Conservation (phyloP, 495 filamentous ascomycete genomes). For the Hypomontagnella submonticulosa region DNA sequence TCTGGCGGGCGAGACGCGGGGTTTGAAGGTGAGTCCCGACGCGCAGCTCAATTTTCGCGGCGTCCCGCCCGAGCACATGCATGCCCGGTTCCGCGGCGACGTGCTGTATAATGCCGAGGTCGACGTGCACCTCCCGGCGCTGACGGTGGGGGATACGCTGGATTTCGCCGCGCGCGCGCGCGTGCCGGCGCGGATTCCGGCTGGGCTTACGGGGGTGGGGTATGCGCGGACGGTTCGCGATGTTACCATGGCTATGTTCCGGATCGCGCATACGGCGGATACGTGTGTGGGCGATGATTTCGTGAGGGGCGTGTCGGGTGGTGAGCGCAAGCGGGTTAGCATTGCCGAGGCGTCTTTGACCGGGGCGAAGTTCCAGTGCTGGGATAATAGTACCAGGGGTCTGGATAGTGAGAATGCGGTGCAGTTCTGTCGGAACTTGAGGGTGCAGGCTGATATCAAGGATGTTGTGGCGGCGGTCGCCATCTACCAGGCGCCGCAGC, state of each 20-base stretch:
- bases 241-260: slow-evolving; percentile 83
- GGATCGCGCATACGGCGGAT: slow-evolving; percentile 78
- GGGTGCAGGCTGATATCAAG: slow-evolving; percentile 71
- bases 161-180: slow-evolving; percentile 77
- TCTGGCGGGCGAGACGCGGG: slow-evolving; percentile 79
- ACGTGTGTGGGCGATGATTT: slow-evolving; percentile 84
- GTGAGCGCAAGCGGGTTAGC: slow-evolving; percentile 84
- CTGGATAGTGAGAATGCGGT: slow-evolving; percentile 83
- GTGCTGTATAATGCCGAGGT: slow-evolving; percentile 84
- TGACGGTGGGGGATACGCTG: slow-evolving; percentile 82
- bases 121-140: slow-evolving; percentile 84
- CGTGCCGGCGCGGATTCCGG: slow-evolving; percentile 69
- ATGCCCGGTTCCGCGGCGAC: slow-evolving; percentile 76
- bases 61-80: slow-evolving; percentile 69
- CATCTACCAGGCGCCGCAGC: slow-evolving; percentile 85
- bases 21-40: slow-evolving; percentile 71
- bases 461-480: slow-evolving; percentile 77
- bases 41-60: slow-evolving; percentile 82
- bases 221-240: slow-evolving; percentile 74
- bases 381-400: slow-evolving; percentile 87
- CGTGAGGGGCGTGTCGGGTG: slow-evolving; percentile 81
- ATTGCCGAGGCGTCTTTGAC: slow-evolving; percentile 78
- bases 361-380: slow-evolving; percentile 77
- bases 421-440: slow-evolving; percentile 77
- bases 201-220: slow-evolving; percentile 64